phyloP scores from a whole-genome alignment of 1,139 yeast species.

The Debaryomycetaceae sp. region DNA sequence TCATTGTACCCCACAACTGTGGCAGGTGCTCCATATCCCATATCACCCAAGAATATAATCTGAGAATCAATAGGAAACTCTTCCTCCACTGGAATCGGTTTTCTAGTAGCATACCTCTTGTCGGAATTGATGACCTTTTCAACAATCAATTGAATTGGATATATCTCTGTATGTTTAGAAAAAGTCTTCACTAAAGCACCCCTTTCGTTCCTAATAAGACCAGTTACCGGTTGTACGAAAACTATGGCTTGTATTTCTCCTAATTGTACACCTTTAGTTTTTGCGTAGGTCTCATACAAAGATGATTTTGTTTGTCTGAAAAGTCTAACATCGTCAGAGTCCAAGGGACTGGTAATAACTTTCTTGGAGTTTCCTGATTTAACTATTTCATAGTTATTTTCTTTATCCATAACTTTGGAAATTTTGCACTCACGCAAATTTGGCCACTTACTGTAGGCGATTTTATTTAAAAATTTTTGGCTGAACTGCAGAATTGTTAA shows the following conservation, averaged over 20 bases:
- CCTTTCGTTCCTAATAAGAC: constrained; percentile 61
- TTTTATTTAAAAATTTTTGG: constrained; percentile 52
- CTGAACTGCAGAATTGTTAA: constrained; percentile 57
- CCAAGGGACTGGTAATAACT: constrained; percentile 34
- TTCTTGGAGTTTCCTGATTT: constrained; percentile 32
- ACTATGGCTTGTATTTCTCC: constrained; percentile 57
- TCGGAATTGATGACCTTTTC: constrained; percentile 74
- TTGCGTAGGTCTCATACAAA: constrained; percentile 36
- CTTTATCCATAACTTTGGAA: constrained; percentile 57
- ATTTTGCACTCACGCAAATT: constrained; percentile 79
- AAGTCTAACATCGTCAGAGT: constrained; percentile 36
- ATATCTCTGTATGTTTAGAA: constrained; percentile 49
- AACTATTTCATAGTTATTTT: constrained; percentile 41
- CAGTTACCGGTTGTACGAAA: constrained; percentile 72
- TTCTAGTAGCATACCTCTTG: constrained; percentile 65
- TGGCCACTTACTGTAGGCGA: constrained; percentile 85
- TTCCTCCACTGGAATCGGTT: constrained; percentile 72
- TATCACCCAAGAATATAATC: constrained; percentile 82
- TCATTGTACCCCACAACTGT: constrained; percentile 61
- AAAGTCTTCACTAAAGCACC: constrained; percentile 81
- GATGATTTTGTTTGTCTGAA: constrained; percentile 33
- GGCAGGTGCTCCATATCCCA: constrained; percentile 87
- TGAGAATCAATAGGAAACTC: constrained; percentile 76
- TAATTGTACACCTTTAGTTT: constrained; percentile 57
- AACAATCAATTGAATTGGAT: constrained; percentile 78